Base-by-base conservation (phyloP, 148 eudicot genomes). In the Hydrangea macrophylla region DNA sequence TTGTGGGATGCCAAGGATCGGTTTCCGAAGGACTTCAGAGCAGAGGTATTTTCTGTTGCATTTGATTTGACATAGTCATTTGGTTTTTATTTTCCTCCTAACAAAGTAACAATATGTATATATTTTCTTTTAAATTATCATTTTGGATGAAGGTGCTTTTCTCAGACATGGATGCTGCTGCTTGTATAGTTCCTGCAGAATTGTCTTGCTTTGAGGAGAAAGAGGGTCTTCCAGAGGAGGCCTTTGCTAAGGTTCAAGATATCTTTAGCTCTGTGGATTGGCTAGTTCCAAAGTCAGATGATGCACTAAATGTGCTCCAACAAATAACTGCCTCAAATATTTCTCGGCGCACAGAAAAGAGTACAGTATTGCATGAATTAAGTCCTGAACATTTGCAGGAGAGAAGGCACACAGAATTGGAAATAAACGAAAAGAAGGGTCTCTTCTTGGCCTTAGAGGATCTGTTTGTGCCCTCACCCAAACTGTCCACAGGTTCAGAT, bases 191-290 rank as follows among this genome's bases (percentile, higher is more conserved):
- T 42, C 86, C 92, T 56, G 76, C 75, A 57, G 85, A 86, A 65
- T 75, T 78, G 55, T 83, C 90, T 68, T 88, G 84, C 76, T 86
- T 93, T 55, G 96, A 88, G 75, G 96, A 88, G 70, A n/a, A n/a
- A n/a, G 95, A 90, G 25, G 96, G 98, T 58, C 96, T 93, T 63
- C 96, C 96, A 10, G 75, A 83, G 70, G 98, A 93, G 78, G 96
- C 98, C 74, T 93, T 93, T 84, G 88, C 92, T 64, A 90, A 82
- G 78, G 90, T 90, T 73, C 90, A 86, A 26, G 98, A 93, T 75
- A 78, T 90, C 60, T 93, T 93, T 67, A 90, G 78, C 74, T 85
- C 73, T 64, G 92, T 88, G 60, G 98, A 90, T 77, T 93, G 98
- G 98, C 64, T 83, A 70, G 79, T 51, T 65, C 88, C 92, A n/a